These are phyloP conservation scores for Blastomyces parvus DNA, from an alignment of 2,329 filamentous ascomycete species.

Conservation along the genomic window DNA sequence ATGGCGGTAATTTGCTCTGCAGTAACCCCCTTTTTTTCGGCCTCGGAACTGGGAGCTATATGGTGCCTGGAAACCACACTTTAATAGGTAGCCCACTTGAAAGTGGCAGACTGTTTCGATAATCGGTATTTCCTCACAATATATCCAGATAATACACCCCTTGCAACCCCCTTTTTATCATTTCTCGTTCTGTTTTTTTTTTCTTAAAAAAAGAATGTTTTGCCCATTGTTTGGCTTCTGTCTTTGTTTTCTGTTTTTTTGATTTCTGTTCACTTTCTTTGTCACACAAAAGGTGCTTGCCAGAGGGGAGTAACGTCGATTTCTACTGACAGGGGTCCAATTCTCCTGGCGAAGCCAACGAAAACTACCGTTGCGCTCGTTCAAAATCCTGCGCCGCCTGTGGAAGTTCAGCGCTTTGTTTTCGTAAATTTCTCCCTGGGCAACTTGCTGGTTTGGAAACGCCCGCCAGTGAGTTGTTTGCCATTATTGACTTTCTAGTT, in stretches of 20 bases:
- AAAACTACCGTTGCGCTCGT: neutral
- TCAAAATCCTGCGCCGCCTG: neutral
- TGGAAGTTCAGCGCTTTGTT: neutral
- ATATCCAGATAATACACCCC: constrained; percentile 5
- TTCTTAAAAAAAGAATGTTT: neutral
- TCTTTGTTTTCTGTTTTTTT: neutral
- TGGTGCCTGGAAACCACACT: neutral
- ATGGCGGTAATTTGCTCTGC: constrained; percentile 7
- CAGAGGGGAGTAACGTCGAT: neutral
- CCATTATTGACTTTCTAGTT: neutral
- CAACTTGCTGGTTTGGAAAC: neutral
- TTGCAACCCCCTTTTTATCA: neutral
- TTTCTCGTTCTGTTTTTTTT: neutral
- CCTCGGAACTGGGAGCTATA: neutral
- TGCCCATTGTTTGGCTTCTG: neutral
- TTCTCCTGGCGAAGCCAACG: neutral
- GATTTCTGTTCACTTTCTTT: neutral
- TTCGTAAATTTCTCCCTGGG: neutral
- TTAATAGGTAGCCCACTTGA: neutral
- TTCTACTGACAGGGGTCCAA: neutral
- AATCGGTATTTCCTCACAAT: constrained; percentile 5
- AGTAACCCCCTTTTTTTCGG: neutral
- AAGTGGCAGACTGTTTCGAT: neutral
- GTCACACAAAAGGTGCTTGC: neutral
- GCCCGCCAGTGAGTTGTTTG: neutral